phyloP scores from a whole-genome alignment of 164 flowering plant species.

The Umbilicus rupestris region DNA sequence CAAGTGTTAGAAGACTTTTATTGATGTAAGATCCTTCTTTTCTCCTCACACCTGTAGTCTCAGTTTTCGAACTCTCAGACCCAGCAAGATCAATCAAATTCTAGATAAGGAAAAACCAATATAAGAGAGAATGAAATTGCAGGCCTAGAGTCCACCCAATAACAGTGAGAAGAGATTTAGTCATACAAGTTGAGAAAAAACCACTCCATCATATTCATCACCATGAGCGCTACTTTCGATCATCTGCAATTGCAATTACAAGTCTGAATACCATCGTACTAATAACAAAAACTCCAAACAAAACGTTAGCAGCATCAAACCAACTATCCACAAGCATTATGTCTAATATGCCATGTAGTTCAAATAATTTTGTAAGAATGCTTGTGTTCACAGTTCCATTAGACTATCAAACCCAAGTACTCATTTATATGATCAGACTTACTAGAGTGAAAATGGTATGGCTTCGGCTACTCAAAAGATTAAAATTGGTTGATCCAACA shows the following conservation, averaged over 20 bases:
- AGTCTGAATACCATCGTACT: neutral
- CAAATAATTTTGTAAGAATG: neutral
- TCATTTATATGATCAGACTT: constrained; percentile 10
- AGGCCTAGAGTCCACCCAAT: neutral
- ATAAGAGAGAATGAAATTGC: neutral
- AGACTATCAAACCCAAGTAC: neutral
- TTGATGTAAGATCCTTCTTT: constrained; percentile 98
- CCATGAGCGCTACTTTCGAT: constrained; percentile 94
- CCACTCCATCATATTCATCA: constrained; percentile 95
- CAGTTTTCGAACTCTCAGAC: constrained; percentile 98
- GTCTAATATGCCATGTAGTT: too few relatives aligned
- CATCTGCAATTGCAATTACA: constrained; percentile 47
- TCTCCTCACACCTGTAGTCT: constrained; percentile 93
- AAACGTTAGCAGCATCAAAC: neutral
- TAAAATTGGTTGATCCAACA: constrained; percentile 95
- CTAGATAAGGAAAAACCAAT: constrained; percentile 24
- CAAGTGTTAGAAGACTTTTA: constrained; percentile 97
- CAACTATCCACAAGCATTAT: too few relatives aligned
- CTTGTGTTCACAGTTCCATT: neutral
- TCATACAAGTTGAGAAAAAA: constrained; percentile 94
- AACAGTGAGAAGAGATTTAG: neutral
- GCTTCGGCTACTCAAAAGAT: constrained; percentile 90
- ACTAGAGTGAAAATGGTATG: constrained; percentile 96
- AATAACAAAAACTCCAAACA: neutral
- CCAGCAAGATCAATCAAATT: constrained; percentile 98